Base-by-base conservation (phyloP, 768 basidiomycete species). In the Serendipita sp. region DNA sequence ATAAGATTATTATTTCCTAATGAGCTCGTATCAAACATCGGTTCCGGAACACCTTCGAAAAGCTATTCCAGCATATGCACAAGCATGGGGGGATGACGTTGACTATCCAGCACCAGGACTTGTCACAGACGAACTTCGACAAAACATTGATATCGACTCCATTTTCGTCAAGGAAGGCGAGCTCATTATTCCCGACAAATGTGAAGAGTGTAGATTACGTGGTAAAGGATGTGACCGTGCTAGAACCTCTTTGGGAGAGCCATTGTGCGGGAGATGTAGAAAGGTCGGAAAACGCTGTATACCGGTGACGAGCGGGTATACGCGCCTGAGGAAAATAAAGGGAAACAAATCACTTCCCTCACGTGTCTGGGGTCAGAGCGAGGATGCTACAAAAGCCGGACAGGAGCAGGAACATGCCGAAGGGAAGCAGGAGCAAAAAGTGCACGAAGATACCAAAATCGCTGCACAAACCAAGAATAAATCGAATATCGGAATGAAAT, bases 161-260 rank as follows among this genome's bases (percentile, higher is more conserved):
- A 60, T 60, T 34, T 60, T 60, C 34, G n/a, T 60, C 55, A 60
- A 60, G 10, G 23, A 16, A 8, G 27, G 55, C 55, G 55, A 60
- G 27, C 27, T 60, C 10, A 60, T 60, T 36, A 31, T 60, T n/a
- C 55, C 55, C 18, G 55, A 60, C 18, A 60, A 60, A 60, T 60
- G 55, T 34, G 55, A 60, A 60, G 55, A 60, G 34, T 60, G 55
- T n/a, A 23, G 55, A 10, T 8, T 27, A 8, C 55, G 55, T 34
- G 55, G 23, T 27, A 60, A 60, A 36, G 55, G 55, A 36, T 60
- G 55, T 36, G 55, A 60, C n/a, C 18, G 55, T n/a, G 55, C 55
- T 60, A 40, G 37, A 40, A 40, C 37, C 5, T 40, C 37, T 13
- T 13, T 40, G 13, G 37, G 37, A 40, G 13, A 40, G 37, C 37